phyloP scores from a whole-genome alignment of 768 basidiomycete genomes.

The Boletus huronensis region DNA sequence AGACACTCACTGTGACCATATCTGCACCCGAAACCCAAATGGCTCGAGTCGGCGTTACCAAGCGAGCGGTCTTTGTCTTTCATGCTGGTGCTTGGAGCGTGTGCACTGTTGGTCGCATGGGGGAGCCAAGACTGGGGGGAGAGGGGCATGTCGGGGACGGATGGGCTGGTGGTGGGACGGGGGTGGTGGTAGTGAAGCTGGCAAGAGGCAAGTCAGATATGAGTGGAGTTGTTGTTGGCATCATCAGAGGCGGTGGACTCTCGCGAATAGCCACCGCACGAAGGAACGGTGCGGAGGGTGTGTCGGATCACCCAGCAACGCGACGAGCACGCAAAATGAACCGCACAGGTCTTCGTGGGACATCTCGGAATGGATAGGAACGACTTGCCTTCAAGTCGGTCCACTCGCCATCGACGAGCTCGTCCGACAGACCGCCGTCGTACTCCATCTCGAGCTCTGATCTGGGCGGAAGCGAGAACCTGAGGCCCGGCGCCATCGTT shows the following conservation, averaged over 20 bases:
- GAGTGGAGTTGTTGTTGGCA: background rate
- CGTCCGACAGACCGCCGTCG: background rate
- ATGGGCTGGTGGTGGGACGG: background rate
- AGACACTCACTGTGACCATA: conserved; percentile 15
- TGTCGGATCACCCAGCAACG: conserved; percentile 5
- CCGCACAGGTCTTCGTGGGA: conserved; percentile 11
- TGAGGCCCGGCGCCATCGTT: background rate
- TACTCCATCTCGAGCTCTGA: background rate
- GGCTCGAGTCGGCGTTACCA: conserved; percentile 3
- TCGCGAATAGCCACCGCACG: conserved; percentile 14
- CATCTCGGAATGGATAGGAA: background rate
- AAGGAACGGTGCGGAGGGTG: background rate
- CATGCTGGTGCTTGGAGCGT: background rate
- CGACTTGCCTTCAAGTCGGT: conserved; percentile 20
- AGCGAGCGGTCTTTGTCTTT: conserved; percentile 20
- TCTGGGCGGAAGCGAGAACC: background rate
- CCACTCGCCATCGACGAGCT: conserved; percentile 19
- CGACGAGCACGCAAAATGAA: conserved; percentile 1
- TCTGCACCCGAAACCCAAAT: conserved; percentile 3
- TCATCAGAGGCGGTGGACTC: conserved; percentile 22
- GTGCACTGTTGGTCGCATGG: background rate
- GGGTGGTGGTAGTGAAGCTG: conserved; percentile 13
- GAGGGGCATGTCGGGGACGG: conserved; percentile 20
- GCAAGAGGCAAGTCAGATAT: conserved; percentile 5
- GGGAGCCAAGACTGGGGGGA: conserved; percentile 22